Base-by-base conservation (phyloP, 1,284 basidiomycete species). In the Puccinia hordei region DNA sequence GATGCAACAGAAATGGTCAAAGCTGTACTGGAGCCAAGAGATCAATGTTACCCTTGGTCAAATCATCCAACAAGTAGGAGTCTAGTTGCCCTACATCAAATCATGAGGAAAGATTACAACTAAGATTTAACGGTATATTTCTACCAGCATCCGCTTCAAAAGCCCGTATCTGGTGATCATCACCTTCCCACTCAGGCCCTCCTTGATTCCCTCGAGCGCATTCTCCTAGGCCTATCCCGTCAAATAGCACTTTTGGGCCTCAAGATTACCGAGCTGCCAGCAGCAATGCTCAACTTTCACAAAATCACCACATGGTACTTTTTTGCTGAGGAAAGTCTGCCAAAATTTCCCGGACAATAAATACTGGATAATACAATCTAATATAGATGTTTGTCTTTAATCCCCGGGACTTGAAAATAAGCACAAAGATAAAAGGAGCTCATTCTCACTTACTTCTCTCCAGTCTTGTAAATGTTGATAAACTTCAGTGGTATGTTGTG, bases 1-100 rank as follows among this genome's bases (percentile, higher is more conserved):
- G 24, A 44, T 73, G 35, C 33, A 49, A 22, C 72, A 73, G 38
- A 73, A 73, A 24, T 73, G 72, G 72, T 55, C 72, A 4, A 73
- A 61, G 30, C 57, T 73, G 5, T 27, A 41, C 4, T n/a, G 30
- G 71, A 44, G 10, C 19, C 35, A 57, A 61, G 72, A 73, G 30
- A 73, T n/a, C 24, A 59, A 27, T 61, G 38, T 73, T 8, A 12
- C n/a, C n/a, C 22, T 73, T 17, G 10, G n/a, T 2, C 3, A 59
- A n/a, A 59, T 59, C 22, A 61, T 73, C 41, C 35, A 59, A 33
- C 51, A 55, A 22, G 72, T 73, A 73, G 33, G 46, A 33, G 2
- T 10, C 24, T 44, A 41, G 66, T 19, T 15, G 19, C 49, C 13
- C 33, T 35, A 5, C 12, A 22, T 35, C 8, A 15, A 8, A 66